Evolutionary conservation across 768 basidiomycete genomes (phyloP).

Genomic region (Russula virescens): DNA sequence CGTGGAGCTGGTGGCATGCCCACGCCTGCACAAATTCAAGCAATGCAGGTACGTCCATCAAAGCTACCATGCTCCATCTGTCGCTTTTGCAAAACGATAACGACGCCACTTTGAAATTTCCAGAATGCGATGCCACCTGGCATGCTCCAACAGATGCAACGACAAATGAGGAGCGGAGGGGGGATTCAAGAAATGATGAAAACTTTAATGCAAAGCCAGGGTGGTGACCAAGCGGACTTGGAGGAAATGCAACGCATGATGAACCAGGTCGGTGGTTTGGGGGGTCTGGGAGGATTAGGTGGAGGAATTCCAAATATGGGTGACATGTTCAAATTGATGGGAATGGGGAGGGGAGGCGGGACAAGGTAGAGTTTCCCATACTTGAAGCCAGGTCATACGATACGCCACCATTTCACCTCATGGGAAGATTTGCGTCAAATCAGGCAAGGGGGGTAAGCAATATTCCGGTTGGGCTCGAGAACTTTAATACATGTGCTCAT

Average conservation of each 20-base stretch:
- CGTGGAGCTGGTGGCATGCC: conserved; percentile 86
- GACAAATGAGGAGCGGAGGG: conserved; percentile 71
- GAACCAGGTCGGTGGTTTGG: conserved; percentile 70
- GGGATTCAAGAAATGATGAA: conserved; percentile 99
- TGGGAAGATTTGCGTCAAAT: conserved; percentile 1
- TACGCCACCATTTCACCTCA: not conserved
- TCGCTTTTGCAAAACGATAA: conserved; percentile 2
- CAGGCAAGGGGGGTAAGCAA: not conserved
- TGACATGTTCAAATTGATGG: conserved; percentile 88
- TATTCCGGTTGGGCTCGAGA: too few species aligned
- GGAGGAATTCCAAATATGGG: conserved; percentile 65
- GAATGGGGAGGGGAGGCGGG: conserved; percentile 23
- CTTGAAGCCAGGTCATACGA: too few species aligned
- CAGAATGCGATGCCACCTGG: conserved; percentile 93
- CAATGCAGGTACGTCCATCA: conserved; percentile 71
- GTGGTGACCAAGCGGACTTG: conserved; percentile 87
- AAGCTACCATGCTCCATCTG: not conserved
- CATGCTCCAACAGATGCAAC: conserved; percentile 90
- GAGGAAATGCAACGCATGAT: conserved; percentile 98
- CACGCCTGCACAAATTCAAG: conserved; percentile 87
- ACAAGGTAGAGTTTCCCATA: conserved; percentile 4
- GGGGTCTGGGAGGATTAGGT: conserved; percentile 56
- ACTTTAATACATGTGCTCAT: too few species aligned
- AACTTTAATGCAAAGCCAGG: conserved; percentile 93
- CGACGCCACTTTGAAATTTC: not conserved